Base-by-base conservation (phyloP, 306 rosid genomes). In the Hippophae rhamnoides region DNA sequence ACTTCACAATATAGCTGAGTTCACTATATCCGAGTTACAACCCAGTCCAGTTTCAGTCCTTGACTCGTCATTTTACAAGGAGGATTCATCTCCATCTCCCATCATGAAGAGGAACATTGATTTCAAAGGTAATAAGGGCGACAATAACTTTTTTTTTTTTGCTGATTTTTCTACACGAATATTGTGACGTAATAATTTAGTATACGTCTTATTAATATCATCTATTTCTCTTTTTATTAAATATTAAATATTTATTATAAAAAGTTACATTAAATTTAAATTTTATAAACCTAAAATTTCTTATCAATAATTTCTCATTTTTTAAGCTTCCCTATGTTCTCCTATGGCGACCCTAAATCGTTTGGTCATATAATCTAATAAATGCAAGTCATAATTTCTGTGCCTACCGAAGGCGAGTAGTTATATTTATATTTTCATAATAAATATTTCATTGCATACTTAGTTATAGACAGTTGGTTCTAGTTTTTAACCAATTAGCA, bases 1-100 rank as follows among this genome's bases (percentile, higher is more conserved):
- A 65, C 78, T 92, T n/a, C 77, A 73, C 81, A 88, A 88, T 64
- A 85, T 92, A 65, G 93, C 95, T 9, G 96, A 84, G 52, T 82
- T 84, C 51, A 82, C 87, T 5, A 71, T 74, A 43, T 68, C 75
- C 76, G 96, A 86, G 90, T 67, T 85, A 72, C 96, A 85, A 72
- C 93, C 99, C 68, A 92, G 99, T 78, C 99, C 99, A 0, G 89
- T 88, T 56, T 92, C 99, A 11, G 99, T 92, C 2, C 90, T 92
- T 0, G 96, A 92, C 86, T 70, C 96, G 38, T 84, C 93, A 10
- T 86, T 88, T 63, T 79, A 86, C 88, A 85, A 79, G 71, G 99
- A 92, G 54, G 99, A 88, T 46, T 92, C 83, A 53, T 84, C 93
- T 42, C 96, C 96, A 58, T 92, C 99, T 18, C 96, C 96, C 1